Conservation (phyloP, 495 filamentous ascomycete species). For the Aspergillus heteromorphus region DNA sequence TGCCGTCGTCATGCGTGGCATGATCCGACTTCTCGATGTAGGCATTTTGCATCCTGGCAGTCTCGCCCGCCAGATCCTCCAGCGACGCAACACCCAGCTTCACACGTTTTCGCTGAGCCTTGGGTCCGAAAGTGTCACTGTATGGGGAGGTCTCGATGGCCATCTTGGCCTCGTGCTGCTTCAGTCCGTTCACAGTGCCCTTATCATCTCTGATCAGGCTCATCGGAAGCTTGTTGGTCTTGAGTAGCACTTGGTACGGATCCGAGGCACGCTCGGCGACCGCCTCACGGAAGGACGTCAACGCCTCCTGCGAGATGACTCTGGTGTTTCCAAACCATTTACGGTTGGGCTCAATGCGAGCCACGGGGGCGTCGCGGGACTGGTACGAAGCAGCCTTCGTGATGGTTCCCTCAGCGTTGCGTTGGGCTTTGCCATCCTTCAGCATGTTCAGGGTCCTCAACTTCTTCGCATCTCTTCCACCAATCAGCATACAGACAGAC, state of each 20-base stretch:
- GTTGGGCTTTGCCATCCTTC: conserved; percentile 72
- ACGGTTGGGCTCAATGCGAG: conserved; percentile 87
- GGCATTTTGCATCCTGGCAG: conserved; percentile 65
- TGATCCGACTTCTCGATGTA: conserved; percentile 77
- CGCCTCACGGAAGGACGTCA: conserved; percentile 81
- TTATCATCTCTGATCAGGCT: conserved; percentile 64
- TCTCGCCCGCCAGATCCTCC: conserved; percentile 75
- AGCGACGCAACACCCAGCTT: conserved; percentile 77
- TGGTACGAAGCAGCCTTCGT: conserved; percentile 82
- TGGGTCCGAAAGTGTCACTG: conserved; percentile 86
- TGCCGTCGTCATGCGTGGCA: conserved; percentile 64
- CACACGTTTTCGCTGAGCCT: conserved; percentile 84
- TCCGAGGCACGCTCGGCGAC: conserved; percentile 86
- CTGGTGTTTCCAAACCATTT: conserved; percentile 77
- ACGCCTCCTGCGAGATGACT: conserved; percentile 63
- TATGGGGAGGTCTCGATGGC: conserved; percentile 82
- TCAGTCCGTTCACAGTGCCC: conserved; percentile 67
- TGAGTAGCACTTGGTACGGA: conserved; percentile 86
- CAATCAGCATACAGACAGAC: conserved; percentile 13
- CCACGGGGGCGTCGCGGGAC: conserved; percentile 69
- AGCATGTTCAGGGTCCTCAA: conserved; percentile 79
- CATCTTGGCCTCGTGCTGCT: conserved; percentile 93
- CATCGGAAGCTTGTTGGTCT: conserved; percentile 92
- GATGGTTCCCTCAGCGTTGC: conserved; percentile 71
- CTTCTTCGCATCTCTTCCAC: conserved; percentile 70